Evolutionary conservation across 2,329 filamentous ascomycete species (phyloP).

Genomic region (Arthroderma sp.): DNA sequence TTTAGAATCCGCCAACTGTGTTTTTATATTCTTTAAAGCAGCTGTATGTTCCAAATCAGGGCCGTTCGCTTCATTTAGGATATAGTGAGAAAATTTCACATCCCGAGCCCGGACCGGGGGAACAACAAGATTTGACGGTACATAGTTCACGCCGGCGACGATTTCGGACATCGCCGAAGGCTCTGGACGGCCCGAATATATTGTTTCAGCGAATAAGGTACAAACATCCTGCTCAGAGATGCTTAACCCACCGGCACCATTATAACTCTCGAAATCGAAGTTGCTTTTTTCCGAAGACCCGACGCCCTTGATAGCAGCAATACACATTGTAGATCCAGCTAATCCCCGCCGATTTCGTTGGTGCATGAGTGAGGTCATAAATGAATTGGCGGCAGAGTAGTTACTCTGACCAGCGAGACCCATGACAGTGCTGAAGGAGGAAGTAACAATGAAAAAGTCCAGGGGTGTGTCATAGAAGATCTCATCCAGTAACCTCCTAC

Average conservation of each 20-base stretch:
- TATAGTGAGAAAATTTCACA: not conserved
- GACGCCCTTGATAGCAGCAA: conserved; percentile 2
- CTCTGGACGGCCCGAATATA: conserved; percentile 29
- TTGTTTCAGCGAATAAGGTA: conserved; percentile 40
- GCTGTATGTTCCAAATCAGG: no score
- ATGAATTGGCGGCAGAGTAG: conserved; percentile 34
- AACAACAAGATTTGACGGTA: not conserved
- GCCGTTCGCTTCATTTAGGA: not conserved
- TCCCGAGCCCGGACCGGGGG: not conserved
- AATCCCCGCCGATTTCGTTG: conserved; percentile 5
- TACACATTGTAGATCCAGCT: conserved; percentile 4
- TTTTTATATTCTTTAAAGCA: no score
- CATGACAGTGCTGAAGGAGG: conserved; percentile 11
- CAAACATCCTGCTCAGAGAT: conserved; percentile 39
- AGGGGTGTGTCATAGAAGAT: conserved; percentile 8
- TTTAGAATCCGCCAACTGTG: no score
- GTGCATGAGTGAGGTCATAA: conserved; percentile 24
- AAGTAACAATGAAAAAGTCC: conserved; percentile 12
- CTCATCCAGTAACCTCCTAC: conserved; percentile 15
- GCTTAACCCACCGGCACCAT: conserved; percentile 1
- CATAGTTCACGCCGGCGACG: not conserved
- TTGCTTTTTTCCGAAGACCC: conserved; percentile 4
- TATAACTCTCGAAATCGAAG: not conserved
- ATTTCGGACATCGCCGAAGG: not conserved
- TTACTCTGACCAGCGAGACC: conserved; percentile 25